phyloP scores from a whole-genome alignment of 2,329 filamentous ascomycete genomes.

The Zarea fungicola region DNA sequence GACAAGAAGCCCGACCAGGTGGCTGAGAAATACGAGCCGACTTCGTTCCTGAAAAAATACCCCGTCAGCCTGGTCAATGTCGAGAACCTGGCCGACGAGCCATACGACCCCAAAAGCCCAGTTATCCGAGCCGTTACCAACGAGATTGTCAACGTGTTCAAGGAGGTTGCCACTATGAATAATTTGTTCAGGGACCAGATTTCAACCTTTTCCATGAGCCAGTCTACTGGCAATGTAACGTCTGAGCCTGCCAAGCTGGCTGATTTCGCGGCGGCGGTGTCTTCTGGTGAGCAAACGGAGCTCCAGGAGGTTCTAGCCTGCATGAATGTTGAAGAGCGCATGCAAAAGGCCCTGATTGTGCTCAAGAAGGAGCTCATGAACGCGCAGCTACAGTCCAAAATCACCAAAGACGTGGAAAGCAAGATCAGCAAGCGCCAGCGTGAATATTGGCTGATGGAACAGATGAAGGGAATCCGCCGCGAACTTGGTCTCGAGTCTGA shows the following conservation, averaged over 20 bases:
- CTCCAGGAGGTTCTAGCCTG: constrained; percentile 86
- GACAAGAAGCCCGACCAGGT: constrained; percentile 50
- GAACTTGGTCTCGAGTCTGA: constrained; percentile 96
- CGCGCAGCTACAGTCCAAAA: constrained; percentile 92
- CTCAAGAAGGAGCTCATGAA: constrained; percentile 99
- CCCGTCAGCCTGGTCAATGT: constrained; percentile 93
- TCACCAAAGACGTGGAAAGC: constrained; percentile 93
- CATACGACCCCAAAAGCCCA: constrained; percentile 83
- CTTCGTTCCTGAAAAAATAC: constrained; percentile 85
- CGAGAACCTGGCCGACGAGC: constrained; percentile 84
- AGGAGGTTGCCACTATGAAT: constrained; percentile 91
- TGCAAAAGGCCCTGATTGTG: constrained; percentile 86
- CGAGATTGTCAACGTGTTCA: constrained; percentile 98
- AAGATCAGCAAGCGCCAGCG: constrained; percentile 97
- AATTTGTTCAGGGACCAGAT: constrained; percentile 95
- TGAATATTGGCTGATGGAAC: constrained; percentile 98
- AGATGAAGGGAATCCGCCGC: constrained; percentile 96
- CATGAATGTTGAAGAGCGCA: constrained; percentile 84
- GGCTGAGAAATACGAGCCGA: constrained; percentile 69
- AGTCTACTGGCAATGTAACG: constrained; percentile 89
- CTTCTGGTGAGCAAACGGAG: constrained; percentile 86
- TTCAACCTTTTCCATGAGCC: constrained; percentile 92
- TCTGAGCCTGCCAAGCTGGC: constrained; percentile 93
- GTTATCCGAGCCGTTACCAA: constrained; percentile 89
- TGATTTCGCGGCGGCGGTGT: constrained; percentile 94